phyloP scores from a whole-genome alignment of 345 rosid species.

The Gynandropsis gynandra region DNA sequence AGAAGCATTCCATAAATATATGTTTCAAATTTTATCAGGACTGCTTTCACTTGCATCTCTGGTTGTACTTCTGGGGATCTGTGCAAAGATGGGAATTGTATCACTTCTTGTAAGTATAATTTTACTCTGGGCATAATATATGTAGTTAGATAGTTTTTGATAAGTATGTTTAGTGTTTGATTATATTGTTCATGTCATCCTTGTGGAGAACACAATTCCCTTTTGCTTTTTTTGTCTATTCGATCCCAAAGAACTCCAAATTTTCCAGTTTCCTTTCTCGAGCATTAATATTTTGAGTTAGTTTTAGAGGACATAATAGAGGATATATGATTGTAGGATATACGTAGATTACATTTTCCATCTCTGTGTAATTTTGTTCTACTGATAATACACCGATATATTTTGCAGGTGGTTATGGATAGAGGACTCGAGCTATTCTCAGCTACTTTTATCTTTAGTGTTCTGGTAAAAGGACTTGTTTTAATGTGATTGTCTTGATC shows the following conservation, averaged over 20 bases:
- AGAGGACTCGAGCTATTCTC: slow-evolving; percentile 84
- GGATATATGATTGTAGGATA: not conserved
- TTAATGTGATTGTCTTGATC: no score
- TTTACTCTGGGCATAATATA: no score
- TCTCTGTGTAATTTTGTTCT: no score
- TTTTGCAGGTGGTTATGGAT: slow-evolving; percentile 62
- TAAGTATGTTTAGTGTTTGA: no score
- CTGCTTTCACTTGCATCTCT: slow-evolving; percentile 46
- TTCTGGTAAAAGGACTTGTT: slow-evolving; percentile 76
- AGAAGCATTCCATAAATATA: not conserved
- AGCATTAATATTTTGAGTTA: not conserved
- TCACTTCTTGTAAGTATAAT: slow-evolving; percentile 41
- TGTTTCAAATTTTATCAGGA: slow-evolving; percentile 30
- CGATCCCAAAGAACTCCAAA: no score
- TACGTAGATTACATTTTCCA: not conserved
- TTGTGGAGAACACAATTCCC: no score
- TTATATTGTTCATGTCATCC: no score
- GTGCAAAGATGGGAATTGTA: slow-evolving; percentile 45
- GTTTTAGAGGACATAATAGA: no score
- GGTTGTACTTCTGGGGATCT: slow-evolving; percentile 49
- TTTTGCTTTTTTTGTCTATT: no score
- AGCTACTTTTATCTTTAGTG: slow-evolving; percentile 57
- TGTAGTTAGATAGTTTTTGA: no score
- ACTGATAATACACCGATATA: no score
- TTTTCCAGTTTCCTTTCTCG: no score